These are phyloP conservation scores for Neofusicoccum parvum DNA, from an alignment of 2,329 filamentous ascomycete genomes.

Conservation along the genomic window DNA sequence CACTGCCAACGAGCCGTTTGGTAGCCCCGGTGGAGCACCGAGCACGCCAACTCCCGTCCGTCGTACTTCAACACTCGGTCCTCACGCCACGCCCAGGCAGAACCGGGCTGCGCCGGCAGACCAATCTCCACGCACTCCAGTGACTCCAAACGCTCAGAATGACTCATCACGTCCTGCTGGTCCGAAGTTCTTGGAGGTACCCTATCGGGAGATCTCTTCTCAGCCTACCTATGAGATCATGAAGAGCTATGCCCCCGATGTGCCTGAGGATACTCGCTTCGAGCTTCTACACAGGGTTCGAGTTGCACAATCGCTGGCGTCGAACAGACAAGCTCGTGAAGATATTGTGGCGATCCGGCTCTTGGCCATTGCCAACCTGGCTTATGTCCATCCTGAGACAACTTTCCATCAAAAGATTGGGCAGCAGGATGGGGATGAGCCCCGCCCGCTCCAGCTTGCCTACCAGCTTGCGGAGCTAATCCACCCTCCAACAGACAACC, in stretches of 20 bases:
- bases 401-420: slow-evolving; percentile 86
- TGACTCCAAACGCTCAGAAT: slow-evolving; percentile 38
- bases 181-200: slow-evolving; percentile 60
- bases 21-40: slow-evolving; percentile 50
- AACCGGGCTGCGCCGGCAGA: slow-evolving; percentile 47
- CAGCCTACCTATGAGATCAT: slow-evolving; percentile 47
- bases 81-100: slow-evolving; percentile 55
- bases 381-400: slow-evolving; percentile 81
- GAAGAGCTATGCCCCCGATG: slow-evolving; percentile 51
- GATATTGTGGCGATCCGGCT: slow-evolving; percentile 79
- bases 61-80: slow-evolving; percentile 59
- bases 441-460: slow-evolving; percentile 82
- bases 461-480: slow-evolving; percentile 93
- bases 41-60: slow-evolving; percentile 75
- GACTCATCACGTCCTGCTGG: slow-evolving; percentile 29
- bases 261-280: slow-evolving; percentile 75
- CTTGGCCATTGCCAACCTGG: slow-evolving; percentile 85
- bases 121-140: slow-evolving; percentile 54
- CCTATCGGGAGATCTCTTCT: slow-evolving; percentile 49
- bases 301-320: slow-evolving; percentile 76
- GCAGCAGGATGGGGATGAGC: slow-evolving; percentile 85
- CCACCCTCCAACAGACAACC: slow-evolving; percentile 74
- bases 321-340: slow-evolving; percentile 67
- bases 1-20: slow-evolving; percentile 31
- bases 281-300: slow-evolving; percentile 84